Evolutionary conservation across 306 rosid genomes (phyloP).

Genomic region (Vigna nakashimae): DNA sequence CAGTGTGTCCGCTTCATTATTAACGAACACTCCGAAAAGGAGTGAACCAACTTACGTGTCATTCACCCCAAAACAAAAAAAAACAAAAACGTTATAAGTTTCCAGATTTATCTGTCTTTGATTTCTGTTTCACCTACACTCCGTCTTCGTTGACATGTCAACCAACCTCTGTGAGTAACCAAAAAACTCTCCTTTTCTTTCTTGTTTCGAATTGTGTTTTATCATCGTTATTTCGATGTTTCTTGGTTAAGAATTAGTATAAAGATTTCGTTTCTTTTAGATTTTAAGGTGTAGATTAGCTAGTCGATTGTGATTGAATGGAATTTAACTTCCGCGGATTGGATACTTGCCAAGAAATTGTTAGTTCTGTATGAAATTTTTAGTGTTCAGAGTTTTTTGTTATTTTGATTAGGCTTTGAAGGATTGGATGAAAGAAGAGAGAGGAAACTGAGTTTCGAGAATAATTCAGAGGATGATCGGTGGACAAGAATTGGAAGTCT

Average conservation of each 20-base stretch:
- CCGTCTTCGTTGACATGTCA: conserved; percentile 55
- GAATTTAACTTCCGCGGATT: background rate
- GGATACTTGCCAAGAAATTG: background rate
- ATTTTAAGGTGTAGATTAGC: background rate
- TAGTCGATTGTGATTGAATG: background rate
- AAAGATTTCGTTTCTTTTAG: background rate
- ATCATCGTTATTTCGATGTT: background rate
- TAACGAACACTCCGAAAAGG: background rate
- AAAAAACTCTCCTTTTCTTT: background rate
- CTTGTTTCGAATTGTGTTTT: background rate
- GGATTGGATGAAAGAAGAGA: conserved; percentile 71
- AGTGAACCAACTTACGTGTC: background rate
- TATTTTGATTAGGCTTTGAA: conserved; percentile 62
- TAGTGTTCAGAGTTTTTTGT: background rate
- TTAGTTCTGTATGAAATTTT: background rate
- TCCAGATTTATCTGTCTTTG: background rate
- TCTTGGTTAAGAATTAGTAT: conserved; percentile 2
- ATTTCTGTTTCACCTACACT: conserved; percentile 21
- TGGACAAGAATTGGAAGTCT: conserved; percentile 64
- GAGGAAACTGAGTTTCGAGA: conserved; percentile 31
- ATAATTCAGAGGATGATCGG: conserved; percentile 72
- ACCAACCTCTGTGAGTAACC: conserved; percentile 71
- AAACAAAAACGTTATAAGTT: background rate
- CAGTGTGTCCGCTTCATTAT: conserved; percentile 15
- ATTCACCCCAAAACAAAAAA: background rate